Conservation (phyloP, 1,284 basidiomycete genomes). For the Leccinum proximum region DNA sequence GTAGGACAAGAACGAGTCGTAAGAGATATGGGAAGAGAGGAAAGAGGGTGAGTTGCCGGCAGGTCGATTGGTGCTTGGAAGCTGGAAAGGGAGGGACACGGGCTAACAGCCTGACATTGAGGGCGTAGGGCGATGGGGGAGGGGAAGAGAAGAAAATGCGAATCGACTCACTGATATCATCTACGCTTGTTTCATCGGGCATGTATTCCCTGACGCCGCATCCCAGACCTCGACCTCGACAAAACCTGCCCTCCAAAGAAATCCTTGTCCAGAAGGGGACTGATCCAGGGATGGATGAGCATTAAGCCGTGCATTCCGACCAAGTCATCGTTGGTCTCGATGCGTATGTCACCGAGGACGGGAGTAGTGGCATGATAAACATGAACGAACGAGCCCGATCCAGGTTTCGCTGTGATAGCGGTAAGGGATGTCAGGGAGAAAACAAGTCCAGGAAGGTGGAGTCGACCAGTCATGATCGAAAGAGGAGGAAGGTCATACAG, state of each 20-base stretch:
- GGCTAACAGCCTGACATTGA: slow-evolving; percentile 3
- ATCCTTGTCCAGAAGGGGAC: too few relatives aligned
- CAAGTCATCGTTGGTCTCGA: too few relatives aligned
- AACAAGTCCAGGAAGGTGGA: too few relatives aligned
- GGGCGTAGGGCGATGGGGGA: slow-evolving; percentile 19
- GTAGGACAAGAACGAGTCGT: slow-evolving; percentile 20
- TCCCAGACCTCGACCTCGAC: slow-evolving; percentile 59
- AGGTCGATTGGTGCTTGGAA: slow-evolving; percentile 25
- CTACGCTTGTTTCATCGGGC: slow-evolving; percentile 58
- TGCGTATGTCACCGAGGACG: too few relatives aligned
- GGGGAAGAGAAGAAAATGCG: slow-evolving; percentile 18
- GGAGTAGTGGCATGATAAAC: too few relatives aligned
- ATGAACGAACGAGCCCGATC: too few relatives aligned
- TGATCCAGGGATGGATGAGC: too few relatives aligned
- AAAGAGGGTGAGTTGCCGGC: slow-evolving; percentile 23
- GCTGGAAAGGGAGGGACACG: slow-evolving; percentile 7
- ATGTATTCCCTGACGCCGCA: slow-evolving; percentile 63
- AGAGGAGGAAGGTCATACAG: too few relatives aligned
- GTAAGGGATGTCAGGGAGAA: too few relatives aligned
- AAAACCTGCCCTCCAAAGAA: slow-evolving; percentile 45
- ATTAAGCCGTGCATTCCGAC: too few relatives aligned
- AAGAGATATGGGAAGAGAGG: slow-evolving; percentile 23
- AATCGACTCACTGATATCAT: slow-evolving; percentile 71
- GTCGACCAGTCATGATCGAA: too few relatives aligned
- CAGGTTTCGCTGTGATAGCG: too few relatives aligned